These are phyloP conservation scores for Rhododendron ferrugineum DNA, from an alignment of 148 eudicot genomes.

Conservation along the genomic window DNA sequence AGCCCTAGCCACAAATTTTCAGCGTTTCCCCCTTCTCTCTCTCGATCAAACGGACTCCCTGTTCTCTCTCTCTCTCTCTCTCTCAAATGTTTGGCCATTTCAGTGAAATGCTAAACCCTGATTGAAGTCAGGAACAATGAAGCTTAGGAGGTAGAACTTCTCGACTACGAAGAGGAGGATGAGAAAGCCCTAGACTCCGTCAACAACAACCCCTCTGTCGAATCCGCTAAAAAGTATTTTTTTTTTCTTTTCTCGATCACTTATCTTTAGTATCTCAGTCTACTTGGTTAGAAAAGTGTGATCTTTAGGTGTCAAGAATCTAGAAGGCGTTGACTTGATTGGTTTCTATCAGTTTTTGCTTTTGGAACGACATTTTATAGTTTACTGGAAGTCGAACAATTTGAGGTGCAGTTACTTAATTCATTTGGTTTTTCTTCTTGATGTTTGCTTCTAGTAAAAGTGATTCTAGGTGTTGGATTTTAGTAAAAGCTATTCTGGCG, in stretches of 20 bases:
- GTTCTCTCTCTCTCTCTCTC: too few species aligned
- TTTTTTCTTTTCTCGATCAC: background rate
- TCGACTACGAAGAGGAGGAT: conserved; percentile 60
- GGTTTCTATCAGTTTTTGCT: background rate
- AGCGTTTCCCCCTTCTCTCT: too few species aligned
- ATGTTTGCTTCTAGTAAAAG: background rate
- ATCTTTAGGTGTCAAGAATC: background rate
- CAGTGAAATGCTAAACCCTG: too few species aligned
- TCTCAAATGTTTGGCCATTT: too few species aligned
- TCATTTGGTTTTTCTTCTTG: background rate
- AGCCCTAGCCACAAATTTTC: too few species aligned
- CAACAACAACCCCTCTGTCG: conserved; percentile 32
- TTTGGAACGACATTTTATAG: background rate
- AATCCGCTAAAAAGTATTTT: conserved; percentile 44
- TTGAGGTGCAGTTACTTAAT: background rate
- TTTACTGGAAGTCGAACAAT: background rate
- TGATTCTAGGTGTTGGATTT: too few species aligned
- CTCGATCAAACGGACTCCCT: too few species aligned
- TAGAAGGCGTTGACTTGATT: background rate
- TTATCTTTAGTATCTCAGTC: background rate
- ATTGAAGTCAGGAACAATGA: conserved; percentile 40
- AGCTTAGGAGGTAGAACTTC: conserved; percentile 54
- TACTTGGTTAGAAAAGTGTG: background rate
- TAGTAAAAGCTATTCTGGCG: too few species aligned
- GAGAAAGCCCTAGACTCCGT: conserved; percentile 45